These are phyloP conservation scores for Botrytis galanthina DNA, from an alignment of 2,329 filamentous ascomycete genomes.

Conservation along the genomic window DNA sequence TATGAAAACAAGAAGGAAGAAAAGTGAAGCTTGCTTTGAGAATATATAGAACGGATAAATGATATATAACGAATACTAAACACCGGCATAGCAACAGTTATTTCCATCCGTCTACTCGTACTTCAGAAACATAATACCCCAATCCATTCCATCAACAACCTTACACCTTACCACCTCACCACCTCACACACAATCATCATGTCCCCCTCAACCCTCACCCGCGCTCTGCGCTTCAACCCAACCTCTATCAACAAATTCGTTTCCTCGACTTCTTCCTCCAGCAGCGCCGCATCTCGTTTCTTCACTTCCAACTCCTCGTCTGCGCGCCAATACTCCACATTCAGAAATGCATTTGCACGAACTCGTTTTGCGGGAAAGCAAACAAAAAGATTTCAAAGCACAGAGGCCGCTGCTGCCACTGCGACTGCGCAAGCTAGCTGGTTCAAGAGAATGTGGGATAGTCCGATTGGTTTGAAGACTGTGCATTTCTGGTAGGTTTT, in stretches of 20 bases:
- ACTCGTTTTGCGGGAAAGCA: slow-evolving; percentile 33
- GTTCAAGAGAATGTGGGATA: slow-evolving; percentile 81
- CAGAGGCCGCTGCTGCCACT: slow-evolving; percentile 54
- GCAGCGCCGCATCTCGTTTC: slow-evolving; percentile 40
- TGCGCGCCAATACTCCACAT: slow-evolving; percentile 46
- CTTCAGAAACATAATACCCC: not conserved
- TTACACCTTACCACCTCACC: not conserved
- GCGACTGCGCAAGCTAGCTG: slow-evolving; percentile 46
- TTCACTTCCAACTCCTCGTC: slow-evolving; percentile 45
- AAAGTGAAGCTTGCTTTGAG: not conserved
- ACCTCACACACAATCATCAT: not conserved
- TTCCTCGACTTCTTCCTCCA: slow-evolving; percentile 40
- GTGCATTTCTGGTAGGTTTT: slow-evolving; percentile 88
- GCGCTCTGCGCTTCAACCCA: slow-evolving; percentile 15
- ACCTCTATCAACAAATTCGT: slow-evolving; percentile 11
- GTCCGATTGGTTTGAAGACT: slow-evolving; percentile 80
- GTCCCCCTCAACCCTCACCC: not conserved
- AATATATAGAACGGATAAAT: not conserved
- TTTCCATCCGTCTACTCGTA: not conserved
- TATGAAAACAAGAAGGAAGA: not conserved
- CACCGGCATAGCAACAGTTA: slow-evolving; percentile 6
- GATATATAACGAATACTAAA: not conserved
- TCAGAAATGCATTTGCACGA: slow-evolving; percentile 24
- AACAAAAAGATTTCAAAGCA: slow-evolving; percentile 59
- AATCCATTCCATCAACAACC: not conserved